Evolutionary conservation across 345 rosid genomes (phyloP).

Genomic region (Dipteronia sinensis): DNA sequence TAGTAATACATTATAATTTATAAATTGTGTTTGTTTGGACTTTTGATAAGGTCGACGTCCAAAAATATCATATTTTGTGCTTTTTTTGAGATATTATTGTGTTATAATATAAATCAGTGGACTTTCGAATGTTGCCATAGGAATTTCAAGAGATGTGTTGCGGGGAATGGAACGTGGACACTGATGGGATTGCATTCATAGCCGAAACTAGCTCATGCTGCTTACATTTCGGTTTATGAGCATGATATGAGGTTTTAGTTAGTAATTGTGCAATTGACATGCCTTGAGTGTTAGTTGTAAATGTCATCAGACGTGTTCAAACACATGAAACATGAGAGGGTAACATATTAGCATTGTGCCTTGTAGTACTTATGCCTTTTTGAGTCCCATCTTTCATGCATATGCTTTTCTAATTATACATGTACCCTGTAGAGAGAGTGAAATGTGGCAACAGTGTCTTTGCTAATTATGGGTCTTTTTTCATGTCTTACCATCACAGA

Average conservation of each 20-base stretch:
- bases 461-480: neutral
- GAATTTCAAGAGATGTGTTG: neutral
- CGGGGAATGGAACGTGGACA: no score
- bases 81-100: neutral
- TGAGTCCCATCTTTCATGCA: neutral
- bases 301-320: no score
- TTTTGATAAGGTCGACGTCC: neutral
- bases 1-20: neutral
- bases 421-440: neutral
- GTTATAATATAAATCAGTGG: neutral
- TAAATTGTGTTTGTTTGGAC: neutral
- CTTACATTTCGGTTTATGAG: neutral
- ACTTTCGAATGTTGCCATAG: neutral
- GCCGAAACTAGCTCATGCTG: neutral
- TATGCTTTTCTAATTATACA: neutral
- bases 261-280: neutral
- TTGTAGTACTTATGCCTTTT: neutral
- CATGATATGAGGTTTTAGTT: neutral
- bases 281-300: neutral
- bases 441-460: neutral
- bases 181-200: neutral
- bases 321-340: no score
- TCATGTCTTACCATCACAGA: slow-evolving; percentile 1
- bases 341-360: neutral
- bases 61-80: neutral